Conservation (phyloP, 2,329 filamentous ascomycete species). For the Sclerotinia minor region DNA sequence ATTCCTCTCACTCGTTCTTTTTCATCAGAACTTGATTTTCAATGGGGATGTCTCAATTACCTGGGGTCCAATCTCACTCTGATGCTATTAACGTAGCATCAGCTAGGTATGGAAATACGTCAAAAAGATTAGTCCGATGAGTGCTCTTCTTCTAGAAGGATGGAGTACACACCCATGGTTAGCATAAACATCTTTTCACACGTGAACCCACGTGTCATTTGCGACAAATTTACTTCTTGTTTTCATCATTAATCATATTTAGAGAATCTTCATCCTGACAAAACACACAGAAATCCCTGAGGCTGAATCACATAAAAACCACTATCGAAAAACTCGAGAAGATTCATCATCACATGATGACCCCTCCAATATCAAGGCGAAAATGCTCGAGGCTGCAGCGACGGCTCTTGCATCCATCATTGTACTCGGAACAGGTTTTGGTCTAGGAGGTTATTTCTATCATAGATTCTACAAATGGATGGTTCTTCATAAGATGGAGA, state of each 20-base stretch:
- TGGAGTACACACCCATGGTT: neutral
- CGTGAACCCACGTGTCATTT: neutral
- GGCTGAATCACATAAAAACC: neutral
- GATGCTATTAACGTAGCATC: neutral
- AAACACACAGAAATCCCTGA: neutral
- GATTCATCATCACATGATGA: constrained; percentile 2
- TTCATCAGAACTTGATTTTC: constrained; percentile 10
- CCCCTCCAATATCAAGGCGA: constrained; percentile 42
- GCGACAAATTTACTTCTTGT: no score
- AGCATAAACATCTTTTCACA: neutral
- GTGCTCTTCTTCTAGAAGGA: constrained; percentile 3
- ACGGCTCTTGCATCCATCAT: constrained; percentile 75
- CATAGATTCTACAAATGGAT: constrained; percentile 85
- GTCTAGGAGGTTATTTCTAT: constrained; percentile 71
- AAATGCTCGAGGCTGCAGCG: constrained; percentile 72
- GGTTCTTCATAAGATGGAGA: constrained; percentile 88
- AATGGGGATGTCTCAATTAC: constrained; percentile 8
- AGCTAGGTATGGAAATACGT: neutral
- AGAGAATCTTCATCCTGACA: neutral
- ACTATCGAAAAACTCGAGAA: neutral
- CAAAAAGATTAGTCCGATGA: neutral
- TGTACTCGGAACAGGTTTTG: constrained; percentile 66
- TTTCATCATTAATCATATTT: neutral
- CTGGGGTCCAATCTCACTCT: neutral
- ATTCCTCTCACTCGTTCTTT: neutral